Evolutionary conservation across 768 basidiomycete species (phyloP).

Genomic region (Hirschioporus abietinus): DNA sequence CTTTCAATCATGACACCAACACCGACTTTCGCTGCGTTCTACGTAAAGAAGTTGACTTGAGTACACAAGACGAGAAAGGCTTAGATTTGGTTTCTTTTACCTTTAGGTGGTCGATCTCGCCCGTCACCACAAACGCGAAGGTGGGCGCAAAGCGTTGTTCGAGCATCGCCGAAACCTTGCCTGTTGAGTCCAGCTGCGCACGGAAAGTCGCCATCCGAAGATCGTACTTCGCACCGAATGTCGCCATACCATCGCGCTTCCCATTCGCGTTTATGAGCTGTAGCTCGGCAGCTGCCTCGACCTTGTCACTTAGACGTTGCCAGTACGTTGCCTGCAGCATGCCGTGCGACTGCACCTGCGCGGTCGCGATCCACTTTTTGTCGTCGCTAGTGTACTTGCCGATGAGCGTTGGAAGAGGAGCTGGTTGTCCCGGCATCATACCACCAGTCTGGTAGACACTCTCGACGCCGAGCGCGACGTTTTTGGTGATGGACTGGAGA

Average conservation of each 20-base stretch:
- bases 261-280: conserved; percentile 73
- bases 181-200: conserved; percentile 90
- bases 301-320: conserved; percentile 92
- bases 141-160: conserved; percentile 96
- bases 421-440: conserved; percentile 23
- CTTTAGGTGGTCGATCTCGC: conserved; percentile 99
- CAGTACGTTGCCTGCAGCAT: conserved; percentile 90
- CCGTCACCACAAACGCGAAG: conserved; percentile 90
- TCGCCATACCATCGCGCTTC: conserved; percentile 88
- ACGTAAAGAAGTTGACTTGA: background rate
- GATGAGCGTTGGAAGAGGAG: conserved; percentile 70
- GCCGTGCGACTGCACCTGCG: conserved; percentile 78
- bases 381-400: conserved; percentile 70
- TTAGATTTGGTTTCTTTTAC: conserved; percentile 33
- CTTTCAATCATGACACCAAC: conserved; percentile 98
- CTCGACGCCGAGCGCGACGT: conserved; percentile 85
- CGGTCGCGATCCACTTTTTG: conserved; percentile 90
- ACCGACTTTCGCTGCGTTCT: conserved; percentile 94
- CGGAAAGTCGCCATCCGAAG: conserved; percentile 91
- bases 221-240: conserved; percentile 94
- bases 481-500: conserved; percentile 89
- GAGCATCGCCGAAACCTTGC: conserved; percentile 90
- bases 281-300: conserved; percentile 95
- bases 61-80: conserved; percentile 3
- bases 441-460: conserved; percentile 74